Percentiles rank a stretch among this genome's conserved stretches.
Conservation (phyloP, 1,284 basidiomycete species). For the Irpex sp. region DNA sequence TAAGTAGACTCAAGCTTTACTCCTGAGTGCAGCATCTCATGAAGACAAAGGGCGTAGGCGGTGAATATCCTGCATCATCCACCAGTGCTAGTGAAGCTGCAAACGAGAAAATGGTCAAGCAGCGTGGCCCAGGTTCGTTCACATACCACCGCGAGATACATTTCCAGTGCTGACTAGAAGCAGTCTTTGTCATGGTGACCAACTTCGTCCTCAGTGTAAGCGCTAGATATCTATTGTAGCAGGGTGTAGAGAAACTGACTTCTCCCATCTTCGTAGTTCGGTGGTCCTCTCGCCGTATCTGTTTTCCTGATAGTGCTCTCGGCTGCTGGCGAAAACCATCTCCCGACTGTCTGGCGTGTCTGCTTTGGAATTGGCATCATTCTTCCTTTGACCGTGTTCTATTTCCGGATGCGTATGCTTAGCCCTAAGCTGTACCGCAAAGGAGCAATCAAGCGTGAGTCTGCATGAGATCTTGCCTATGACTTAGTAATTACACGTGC, state of each 20-base stretch:
- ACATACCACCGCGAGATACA: slow-evolving; percentile 1
- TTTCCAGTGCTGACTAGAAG: slow-evolving; percentile 10
- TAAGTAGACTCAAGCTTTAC: slow-evolving; percentile 29
- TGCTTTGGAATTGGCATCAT: slow-evolving; percentile 72
- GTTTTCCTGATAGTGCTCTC: slow-evolving; percentile 73
- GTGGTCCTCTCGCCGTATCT: slow-evolving; percentile 66
- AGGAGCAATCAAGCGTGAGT: slow-evolving; percentile 60
- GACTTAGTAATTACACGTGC: slow-evolving; percentile 3
- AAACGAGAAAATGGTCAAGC: slow-evolving; percentile 62
- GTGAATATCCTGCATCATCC: slow-evolving; percentile 75
- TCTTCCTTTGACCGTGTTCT: slow-evolving; percentile 67
- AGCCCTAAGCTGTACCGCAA: slow-evolving; percentile 64
- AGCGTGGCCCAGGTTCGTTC: slow-evolving; percentile 55
- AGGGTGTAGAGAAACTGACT: background rate
- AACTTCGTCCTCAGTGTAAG: slow-evolving; percentile 60
- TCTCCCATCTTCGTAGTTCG: slow-evolving; percentile 40
- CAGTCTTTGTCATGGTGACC: slow-evolving; percentile 73
- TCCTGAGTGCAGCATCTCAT: background rate
- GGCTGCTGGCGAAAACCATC: slow-evolving; percentile 59
- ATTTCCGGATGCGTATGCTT: slow-evolving; percentile 71
- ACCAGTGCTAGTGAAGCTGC: slow-evolving; percentile 69
- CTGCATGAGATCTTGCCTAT: background rate
- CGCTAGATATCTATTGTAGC: background rate
- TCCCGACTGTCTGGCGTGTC: slow-evolving; percentile 73
- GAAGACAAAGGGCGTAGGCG: slow-evolving; percentile 56